phyloP scores from a whole-genome alignment of 169 alveolate species.

The Cryptosporidium meleagridis region DNA sequence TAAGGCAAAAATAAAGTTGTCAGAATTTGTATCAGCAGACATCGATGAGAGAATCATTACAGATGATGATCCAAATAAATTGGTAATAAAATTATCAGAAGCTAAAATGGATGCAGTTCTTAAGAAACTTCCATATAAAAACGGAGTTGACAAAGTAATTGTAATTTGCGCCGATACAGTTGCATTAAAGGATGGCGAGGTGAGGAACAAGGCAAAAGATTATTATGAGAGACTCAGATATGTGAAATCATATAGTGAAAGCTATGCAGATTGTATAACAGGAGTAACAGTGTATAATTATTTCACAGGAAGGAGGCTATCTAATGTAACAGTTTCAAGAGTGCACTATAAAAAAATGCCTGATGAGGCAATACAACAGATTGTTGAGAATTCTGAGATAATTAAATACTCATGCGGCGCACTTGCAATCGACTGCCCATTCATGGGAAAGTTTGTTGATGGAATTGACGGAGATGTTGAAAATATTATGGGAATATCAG shows the following conservation, averaged over 20 bases:
- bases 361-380: constrained; percentile 15
- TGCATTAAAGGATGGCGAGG: constrained; percentile 63
- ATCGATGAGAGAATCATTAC: constrained; percentile 51
- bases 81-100: constrained; percentile 35
- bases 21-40: constrained; percentile 63
- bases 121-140: constrained; percentile 7
- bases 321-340: constrained; percentile 21
- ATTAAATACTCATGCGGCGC: constrained; percentile 68
- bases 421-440: constrained; percentile 62
- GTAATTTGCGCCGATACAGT: constrained; percentile 65
- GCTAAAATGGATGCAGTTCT: constrained; percentile 51
- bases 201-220: constrained; percentile 52
- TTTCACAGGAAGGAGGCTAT: constrained; percentile 13
- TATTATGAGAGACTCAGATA: constrained; percentile 36
- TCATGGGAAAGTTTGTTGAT: constrained; percentile 41
- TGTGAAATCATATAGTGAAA: constrained; percentile 42
- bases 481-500: constrained; percentile 54
- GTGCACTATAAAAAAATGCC: constrained; percentile 44
- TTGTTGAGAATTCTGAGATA: constrained; percentile 17
- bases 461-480: constrained; percentile 40
- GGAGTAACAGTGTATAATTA: constrained; percentile 52
- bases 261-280: constrained; percentile 50
- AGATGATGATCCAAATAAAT: constrained; percentile 21
- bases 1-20: constrained; percentile 6
- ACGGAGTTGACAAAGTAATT: constrained; percentile 18